Conservation (phyloP, 2,329 filamentous ascomycete genomes). For the Colletotrichum sp. region DNA sequence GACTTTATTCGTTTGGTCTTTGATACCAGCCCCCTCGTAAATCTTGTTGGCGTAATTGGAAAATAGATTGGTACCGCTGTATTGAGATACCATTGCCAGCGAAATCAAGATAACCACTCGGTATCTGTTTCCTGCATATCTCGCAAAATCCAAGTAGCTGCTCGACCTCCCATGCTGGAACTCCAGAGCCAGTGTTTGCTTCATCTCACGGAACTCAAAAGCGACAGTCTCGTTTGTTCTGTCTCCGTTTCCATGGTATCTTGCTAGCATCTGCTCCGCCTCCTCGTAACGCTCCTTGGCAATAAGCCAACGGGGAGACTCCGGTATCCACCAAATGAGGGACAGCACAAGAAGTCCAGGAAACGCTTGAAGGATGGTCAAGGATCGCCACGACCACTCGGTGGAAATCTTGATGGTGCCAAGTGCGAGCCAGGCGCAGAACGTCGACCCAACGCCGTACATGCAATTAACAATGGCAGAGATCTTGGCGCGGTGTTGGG, state of each 20-base stretch:
- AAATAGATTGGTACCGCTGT: background rate
- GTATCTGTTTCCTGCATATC: background rate
- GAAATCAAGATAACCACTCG: background rate
- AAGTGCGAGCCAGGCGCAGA: background rate
- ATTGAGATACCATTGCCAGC: background rate
- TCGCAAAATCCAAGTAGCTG: background rate
- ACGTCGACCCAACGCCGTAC: background rate
- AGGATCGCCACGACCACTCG: background rate
- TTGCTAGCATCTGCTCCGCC: slow-evolving; percentile 31
- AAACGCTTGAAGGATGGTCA: background rate
- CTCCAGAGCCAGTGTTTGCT: background rate
- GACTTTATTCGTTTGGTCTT: background rate
- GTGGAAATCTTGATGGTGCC: background rate
- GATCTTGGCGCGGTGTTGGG: background rate
- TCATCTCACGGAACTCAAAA: background rate
- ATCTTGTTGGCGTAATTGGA: background rate
- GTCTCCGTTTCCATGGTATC: slow-evolving; percentile 56
- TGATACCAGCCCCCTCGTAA: background rate
- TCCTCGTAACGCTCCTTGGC: slow-evolving; percentile 33
- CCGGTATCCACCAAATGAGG: slow-evolving; percentile 24
- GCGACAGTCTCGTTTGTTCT: slow-evolving; percentile 27
- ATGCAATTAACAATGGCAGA: background rate
- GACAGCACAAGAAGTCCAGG: background rate
- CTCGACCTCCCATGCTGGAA: background rate
- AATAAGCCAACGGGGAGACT: slow-evolving; percentile 36